These are phyloP conservation scores for Coniella lustricola DNA, from an alignment of 2,329 filamentous ascomycete species.

Conservation along the genomic window DNA sequence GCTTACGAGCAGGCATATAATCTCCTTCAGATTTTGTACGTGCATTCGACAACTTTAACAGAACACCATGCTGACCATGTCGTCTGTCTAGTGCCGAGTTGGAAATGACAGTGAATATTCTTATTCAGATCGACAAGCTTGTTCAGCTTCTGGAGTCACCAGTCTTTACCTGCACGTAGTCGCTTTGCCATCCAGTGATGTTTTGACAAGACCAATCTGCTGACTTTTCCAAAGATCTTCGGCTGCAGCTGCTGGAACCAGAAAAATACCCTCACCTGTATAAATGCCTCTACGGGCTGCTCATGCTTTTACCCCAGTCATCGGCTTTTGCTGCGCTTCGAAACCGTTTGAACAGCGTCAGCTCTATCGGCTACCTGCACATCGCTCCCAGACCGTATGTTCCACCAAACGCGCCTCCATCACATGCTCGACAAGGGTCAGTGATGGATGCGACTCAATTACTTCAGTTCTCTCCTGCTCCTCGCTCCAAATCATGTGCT, in stretches of 20 bases:
- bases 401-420: slow-evolving; percentile 23
- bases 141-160: slow-evolving; percentile 95
- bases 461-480: slow-evolving; percentile 15
- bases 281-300: slow-evolving; percentile 91
- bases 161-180: slow-evolving; percentile 83
- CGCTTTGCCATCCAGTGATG: not conserved
- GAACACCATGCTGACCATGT: slow-evolving; percentile 19
- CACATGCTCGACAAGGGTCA: slow-evolving; percentile 27
- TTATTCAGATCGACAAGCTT: slow-evolving; percentile 98
- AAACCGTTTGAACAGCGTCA: slow-evolving; percentile 93
- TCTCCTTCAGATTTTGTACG: slow-evolving; percentile 83
- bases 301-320: slow-evolving; percentile 98
- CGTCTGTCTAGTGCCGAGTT: slow-evolving; percentile 65
- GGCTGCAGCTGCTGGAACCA: slow-evolving; percentile 88
- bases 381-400: slow-evolving; percentile 71
- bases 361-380: slow-evolving; percentile 92
- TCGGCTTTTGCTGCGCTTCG: slow-evolving; percentile 95
- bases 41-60: slow-evolving; percentile 3
- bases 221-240: slow-evolving; percentile 57
- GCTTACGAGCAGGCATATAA: slow-evolving; percentile 98
- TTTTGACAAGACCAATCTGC: not conserved
- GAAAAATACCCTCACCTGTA: slow-evolving; percentile 93
- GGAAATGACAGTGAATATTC: slow-evolving; percentile 97
- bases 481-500: slow-evolving; percentile 21
- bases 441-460: slow-evolving; percentile 26